Percentiles rank a stretch among this genome's conserved stretches.
These are phyloP conservation scores for Aspergillus thermomutatus DNA, from an alignment of 2,329 filamentous ascomycete species.

Conservation along the genomic window DNA sequence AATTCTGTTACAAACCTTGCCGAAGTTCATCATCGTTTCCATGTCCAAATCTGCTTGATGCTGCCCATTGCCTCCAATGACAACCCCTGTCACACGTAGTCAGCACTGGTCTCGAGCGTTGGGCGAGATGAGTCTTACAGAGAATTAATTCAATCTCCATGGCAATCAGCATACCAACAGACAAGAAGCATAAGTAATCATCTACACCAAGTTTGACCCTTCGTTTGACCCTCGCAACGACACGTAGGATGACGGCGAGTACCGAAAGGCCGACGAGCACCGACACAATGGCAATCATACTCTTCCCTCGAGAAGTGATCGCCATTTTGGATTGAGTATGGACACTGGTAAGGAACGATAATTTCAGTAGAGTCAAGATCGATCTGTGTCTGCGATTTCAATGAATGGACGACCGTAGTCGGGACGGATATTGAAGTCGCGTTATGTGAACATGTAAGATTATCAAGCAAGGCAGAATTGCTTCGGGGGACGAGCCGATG, in stretches of 20 bases:
- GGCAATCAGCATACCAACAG: slow-evolving; percentile 24
- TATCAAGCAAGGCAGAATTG: background rate
- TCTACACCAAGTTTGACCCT: slow-evolving; percentile 29
- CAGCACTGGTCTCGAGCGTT: slow-evolving; percentile 1
- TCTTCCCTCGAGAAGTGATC: slow-evolving; percentile 21
- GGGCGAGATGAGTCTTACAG: slow-evolving; percentile 18
- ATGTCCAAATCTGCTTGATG: slow-evolving; percentile 19
- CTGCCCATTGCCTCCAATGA: slow-evolving; percentile 29
- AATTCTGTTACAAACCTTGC: slow-evolving; percentile 22
- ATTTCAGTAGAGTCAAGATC: background rate
- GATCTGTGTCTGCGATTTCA: background rate
- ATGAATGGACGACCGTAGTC: background rate
- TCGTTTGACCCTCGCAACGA: slow-evolving; percentile 25
- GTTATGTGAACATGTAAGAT: background rate
- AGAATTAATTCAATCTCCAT: slow-evolving; percentile 30
- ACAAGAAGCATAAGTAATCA: slow-evolving; percentile 28
- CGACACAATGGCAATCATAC: slow-evolving; percentile 30
- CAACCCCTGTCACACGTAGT: slow-evolving; percentile 24
- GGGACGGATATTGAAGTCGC: background rate
- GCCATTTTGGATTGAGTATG: slow-evolving; percentile 17
- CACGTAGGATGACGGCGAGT: slow-evolving; percentile 22
- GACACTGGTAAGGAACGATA: background rate
- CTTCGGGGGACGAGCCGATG: too few relatives aligned
- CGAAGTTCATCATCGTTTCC: slow-evolving; percentile 26
- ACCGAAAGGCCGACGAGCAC: slow-evolving; percentile 28